phyloP scores from a whole-genome alignment of 768 basidiomycete species.

The Hygrophoropsis aurantiaca region DNA sequence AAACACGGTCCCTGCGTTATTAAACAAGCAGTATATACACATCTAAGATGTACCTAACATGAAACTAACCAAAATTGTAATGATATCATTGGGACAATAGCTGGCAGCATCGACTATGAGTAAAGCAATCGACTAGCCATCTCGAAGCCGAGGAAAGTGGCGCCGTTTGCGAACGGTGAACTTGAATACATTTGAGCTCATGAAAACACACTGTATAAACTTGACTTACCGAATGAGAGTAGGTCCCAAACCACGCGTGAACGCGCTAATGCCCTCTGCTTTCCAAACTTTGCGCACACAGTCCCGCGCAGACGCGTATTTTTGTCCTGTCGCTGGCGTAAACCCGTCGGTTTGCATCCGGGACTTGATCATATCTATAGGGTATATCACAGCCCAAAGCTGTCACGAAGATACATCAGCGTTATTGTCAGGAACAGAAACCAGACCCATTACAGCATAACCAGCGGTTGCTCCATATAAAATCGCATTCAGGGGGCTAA shows the following conservation, averaged over 20 bases:
- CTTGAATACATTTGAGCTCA: conserved; percentile 37
- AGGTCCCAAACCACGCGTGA: conserved; percentile 88
- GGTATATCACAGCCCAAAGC: conserved; percentile 94
- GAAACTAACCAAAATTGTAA: neutral
- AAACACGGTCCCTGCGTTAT: neutral
- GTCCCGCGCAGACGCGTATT: conserved; percentile 80
- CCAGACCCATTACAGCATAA: conserved; percentile 65
- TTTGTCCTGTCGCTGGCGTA: conserved; percentile 67
- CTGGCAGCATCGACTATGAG: conserved; percentile 13
- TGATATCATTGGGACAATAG: neutral
- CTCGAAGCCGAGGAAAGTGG: conserved; percentile 96
- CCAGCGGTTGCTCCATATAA: conserved; percentile 91
- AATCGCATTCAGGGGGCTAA: conserved; percentile 74
- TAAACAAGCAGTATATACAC: neutral
- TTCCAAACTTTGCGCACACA: conserved; percentile 83
- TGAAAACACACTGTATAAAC: conserved; percentile 4
- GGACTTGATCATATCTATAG: conserved; percentile 95
- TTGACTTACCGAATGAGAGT: conserved; percentile 80
- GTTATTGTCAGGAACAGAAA: neutral
- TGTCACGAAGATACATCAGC: conserved; percentile 27
- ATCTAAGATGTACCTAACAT: neutral
- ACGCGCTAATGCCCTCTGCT: conserved; percentile 81
- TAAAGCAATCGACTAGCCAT: conserved; percentile 77
- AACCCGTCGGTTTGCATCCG: conserved; percentile 96
- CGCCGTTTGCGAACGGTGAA: conserved; percentile 95